A percentile compares a stretch with the other conserved stretches of the same genome.
phyloP scores from a whole-genome alignment of 2,329 filamentous ascomycete genomes.

The Aspergillus piperis region DNA sequence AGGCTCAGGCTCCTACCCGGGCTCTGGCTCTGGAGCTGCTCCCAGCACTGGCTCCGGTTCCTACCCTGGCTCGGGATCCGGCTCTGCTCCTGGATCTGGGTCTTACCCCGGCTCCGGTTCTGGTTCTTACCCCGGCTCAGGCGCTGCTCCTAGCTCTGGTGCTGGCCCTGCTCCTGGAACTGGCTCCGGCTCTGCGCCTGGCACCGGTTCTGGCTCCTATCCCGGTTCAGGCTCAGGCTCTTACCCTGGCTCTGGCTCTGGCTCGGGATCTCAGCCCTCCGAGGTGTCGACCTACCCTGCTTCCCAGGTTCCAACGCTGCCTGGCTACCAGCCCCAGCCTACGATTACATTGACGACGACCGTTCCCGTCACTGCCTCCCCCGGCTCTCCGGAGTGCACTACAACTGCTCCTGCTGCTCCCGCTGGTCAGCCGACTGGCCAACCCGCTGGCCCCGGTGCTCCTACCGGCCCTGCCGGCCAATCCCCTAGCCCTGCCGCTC shows the following conservation, averaged over 20 bases:
- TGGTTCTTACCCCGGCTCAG: no score
- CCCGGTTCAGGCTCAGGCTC: background rate
- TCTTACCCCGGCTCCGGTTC: no score
- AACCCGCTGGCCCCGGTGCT: background rate
- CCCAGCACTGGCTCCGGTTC: background rate
- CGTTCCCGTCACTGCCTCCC: background rate
- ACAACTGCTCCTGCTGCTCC: no score
- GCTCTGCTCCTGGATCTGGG: background rate
- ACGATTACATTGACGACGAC: background rate
- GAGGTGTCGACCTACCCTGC: background rate
- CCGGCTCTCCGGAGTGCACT: no score
- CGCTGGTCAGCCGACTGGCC: no score
- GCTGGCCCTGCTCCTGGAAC: background rate
- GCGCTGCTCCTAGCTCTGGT: no score
- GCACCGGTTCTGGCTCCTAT: background rate
- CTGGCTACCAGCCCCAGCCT: background rate
- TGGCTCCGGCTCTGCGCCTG: background rate
- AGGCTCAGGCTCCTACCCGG: background rate
- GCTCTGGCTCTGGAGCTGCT: background rate
- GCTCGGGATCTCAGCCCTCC: background rate
- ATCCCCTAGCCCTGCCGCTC: background rate
- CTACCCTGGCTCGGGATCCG: background rate
- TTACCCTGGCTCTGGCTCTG: background rate
- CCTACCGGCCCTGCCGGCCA: background rate
- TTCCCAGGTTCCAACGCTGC: background rate